phyloP scores from a whole-genome alignment of 306 rosid species.

The Sechiopsis laciniata region DNA sequence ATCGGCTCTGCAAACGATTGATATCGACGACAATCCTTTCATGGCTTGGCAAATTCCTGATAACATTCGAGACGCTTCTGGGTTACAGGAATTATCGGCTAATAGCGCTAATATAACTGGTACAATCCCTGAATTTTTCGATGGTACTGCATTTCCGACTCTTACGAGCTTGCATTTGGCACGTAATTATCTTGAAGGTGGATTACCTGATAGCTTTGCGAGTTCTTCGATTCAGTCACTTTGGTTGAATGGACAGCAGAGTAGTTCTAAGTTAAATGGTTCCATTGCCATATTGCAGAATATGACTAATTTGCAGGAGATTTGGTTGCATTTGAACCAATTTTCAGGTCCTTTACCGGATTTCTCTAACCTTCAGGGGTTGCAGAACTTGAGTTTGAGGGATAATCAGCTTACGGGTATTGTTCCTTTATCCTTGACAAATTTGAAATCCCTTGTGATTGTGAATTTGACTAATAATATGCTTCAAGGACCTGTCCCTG shows the following conservation, averaged over 20 bases:
- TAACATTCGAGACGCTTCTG: slow-evolving; percentile 29
- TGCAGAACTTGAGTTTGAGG: slow-evolving; percentile 41
- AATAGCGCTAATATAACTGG: slow-evolving; percentile 36
- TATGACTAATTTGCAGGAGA: slow-evolving; percentile 43
- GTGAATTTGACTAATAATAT: slow-evolving; percentile 63
- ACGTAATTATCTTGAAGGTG: slow-evolving; percentile 48
- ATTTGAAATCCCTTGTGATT: slow-evolving; percentile 27
- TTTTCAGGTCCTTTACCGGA: slow-evolving; percentile 83
- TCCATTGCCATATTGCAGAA: slow-evolving; percentile 44
- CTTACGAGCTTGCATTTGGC: slow-evolving; percentile 41
- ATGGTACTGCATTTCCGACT: slow-evolving; percentile 34
- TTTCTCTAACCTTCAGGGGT: slow-evolving; percentile 28
- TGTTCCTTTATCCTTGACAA: slow-evolving; percentile 53
- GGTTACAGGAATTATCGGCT: slow-evolving; percentile 41
- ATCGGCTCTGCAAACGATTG: slow-evolving; percentile 30
- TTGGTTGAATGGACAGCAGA: slow-evolving; percentile 52
- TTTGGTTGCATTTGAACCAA: slow-evolving; percentile 54
- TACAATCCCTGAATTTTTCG: slow-evolving; percentile 48
- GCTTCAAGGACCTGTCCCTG: slow-evolving; percentile 71
- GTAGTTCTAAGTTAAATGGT: slow-evolving; percentile 53
- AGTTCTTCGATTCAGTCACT: slow-evolving; percentile 43
- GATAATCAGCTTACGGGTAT: slow-evolving; percentile 68
- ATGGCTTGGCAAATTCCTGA: slow-evolving; percentile 51
- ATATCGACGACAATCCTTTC: slow-evolving; percentile 44
- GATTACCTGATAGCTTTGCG: slow-evolving; percentile 43